Base-by-base conservation (phyloP, 257 asterid genomes). In the Plantago elongata region DNA sequence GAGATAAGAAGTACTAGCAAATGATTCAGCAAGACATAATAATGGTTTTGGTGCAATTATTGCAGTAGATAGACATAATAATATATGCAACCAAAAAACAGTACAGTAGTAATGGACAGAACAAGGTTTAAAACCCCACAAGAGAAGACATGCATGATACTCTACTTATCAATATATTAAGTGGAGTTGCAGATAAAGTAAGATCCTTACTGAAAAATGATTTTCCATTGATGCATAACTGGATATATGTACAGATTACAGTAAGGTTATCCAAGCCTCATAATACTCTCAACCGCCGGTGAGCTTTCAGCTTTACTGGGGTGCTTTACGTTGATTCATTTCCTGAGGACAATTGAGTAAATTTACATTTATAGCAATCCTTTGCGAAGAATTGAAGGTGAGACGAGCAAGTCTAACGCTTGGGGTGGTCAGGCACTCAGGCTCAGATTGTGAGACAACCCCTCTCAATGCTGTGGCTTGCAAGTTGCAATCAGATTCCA, bases 161-260 rank as follows among this genome's bases (percentile, higher is more conserved):
- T 50, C 14, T 15, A 45, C 15, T 46, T 34, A 34, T 34, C 40
- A 34, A 34, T 7, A 4, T 34, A 34, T 43, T 66, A 50, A 61
- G 57, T 54, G 66, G 66, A 69, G 45, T 27, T 45, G 57, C 13
- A 59, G 57, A 43, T 52, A 69, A 55, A 38, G 37, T 34, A 64
- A 11, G 48, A 54, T 29, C 48, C 37, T 47, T 40, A 51, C 8
- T 22, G 52, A 61, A 73, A 72, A 42, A 11, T 57, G 66, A 71
- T 13, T 70, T 34, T 69, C 48, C 76, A 62, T 66, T 69, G 60
- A 58, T 61, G 49, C 50, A 71, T 71, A 77, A 68, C 58, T 55
- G 62, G 78, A 62, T 63, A 56, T 73, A 79, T 80, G 74, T 79
- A 83, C 89, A 83, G 51, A 46, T 83, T 79, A 46, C 73, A 40